phyloP scores from a whole-genome alignment of 2,329 filamentous ascomycete species.

The Dactylellina haptotyla region DNA sequence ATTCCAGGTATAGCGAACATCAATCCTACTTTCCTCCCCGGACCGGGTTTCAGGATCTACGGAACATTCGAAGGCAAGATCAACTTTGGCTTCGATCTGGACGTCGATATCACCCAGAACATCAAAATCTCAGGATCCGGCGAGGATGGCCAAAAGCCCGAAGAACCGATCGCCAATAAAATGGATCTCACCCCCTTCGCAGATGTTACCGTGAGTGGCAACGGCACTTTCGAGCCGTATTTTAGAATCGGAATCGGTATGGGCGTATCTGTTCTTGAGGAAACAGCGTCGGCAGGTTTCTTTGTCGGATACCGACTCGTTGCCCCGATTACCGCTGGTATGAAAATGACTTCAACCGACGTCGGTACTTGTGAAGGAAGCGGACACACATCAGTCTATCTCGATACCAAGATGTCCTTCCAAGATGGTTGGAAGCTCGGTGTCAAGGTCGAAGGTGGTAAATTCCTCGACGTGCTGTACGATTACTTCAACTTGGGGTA shows the following conservation, averaged over 20 bases:
- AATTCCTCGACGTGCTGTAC: conserved; percentile 1
- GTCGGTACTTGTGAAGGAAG: background rate
- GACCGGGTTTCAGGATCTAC: conserved; percentile 1
- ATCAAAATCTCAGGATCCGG: background rate
- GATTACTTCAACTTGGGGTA: conserved; percentile 9
- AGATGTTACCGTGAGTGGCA: conserved; percentile 1
- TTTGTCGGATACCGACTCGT: conserved; percentile 7
- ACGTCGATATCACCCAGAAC: background rate
- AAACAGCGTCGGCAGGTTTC: conserved; percentile 1
- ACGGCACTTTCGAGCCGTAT: conserved; percentile 6
- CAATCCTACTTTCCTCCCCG: conserved; percentile 2
- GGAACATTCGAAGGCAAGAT: conserved; percentile 9
- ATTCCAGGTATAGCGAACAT: conserved; percentile 6
- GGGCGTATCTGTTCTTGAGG: conserved; percentile 9
- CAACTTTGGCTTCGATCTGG: conserved; percentile 7
- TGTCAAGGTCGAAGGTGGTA: conserved; percentile 2
- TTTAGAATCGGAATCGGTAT: conserved; percentile 8
- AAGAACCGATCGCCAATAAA: background rate
- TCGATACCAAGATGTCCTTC: conserved; percentile 6
- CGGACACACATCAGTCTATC: background rate
- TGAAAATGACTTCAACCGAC: background rate
- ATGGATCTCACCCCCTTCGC: conserved; percentile 17
- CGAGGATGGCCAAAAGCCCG: conserved; percentile 7
- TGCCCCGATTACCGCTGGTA: background rate
- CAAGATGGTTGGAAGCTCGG: conserved; percentile 10